Conservation (phyloP, 495 filamentous ascomycete species). For the Cryomyces antarcticus region DNA sequence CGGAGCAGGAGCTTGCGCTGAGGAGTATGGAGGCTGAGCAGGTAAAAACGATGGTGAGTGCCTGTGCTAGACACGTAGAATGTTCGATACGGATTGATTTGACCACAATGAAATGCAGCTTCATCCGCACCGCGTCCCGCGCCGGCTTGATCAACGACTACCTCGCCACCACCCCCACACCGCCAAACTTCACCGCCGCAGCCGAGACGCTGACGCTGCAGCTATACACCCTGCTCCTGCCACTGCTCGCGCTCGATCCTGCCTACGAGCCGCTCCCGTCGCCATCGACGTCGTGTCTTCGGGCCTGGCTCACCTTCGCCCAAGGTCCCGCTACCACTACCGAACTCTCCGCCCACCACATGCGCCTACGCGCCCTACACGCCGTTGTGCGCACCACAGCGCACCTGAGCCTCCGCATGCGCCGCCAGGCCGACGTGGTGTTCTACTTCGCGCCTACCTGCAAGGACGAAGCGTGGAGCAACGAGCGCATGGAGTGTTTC, state of each 20-base stretch:
- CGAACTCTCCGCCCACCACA: too few species aligned
- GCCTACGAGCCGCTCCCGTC: too few species aligned
- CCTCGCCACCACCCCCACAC: not conserved
- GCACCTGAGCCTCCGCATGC: constrained; percentile 1
- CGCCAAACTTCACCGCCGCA: not conserved
- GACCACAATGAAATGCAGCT: constrained; percentile 1
- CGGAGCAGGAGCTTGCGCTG: too few species aligned
- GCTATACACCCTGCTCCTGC: constrained; percentile 1
- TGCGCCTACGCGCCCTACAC: not conserved
- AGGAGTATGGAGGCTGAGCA: too few species aligned
- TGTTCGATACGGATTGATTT: not conserved
- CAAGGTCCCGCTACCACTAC: too few species aligned
- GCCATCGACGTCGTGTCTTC: too few species aligned
- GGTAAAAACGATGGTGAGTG: not conserved
- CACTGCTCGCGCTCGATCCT: not conserved
- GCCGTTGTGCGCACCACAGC: not conserved
- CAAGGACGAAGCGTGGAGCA: constrained; percentile 6
- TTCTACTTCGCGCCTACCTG: constrained; percentile 2
- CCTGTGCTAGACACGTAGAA: not conserved
- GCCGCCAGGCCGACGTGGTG: not conserved
- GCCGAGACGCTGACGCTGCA: not conserved
- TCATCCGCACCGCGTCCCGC: not conserved
- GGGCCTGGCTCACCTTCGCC: too few species aligned
- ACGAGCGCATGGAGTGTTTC: constrained; percentile 3
- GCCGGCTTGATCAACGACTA: not conserved